A percentile compares a stretch with the other conserved stretches of the same genome.
Evolutionary conservation across 2,329 filamentous ascomycete species (phyloP).

Genomic region (Ceratocystis papillata): DNA sequence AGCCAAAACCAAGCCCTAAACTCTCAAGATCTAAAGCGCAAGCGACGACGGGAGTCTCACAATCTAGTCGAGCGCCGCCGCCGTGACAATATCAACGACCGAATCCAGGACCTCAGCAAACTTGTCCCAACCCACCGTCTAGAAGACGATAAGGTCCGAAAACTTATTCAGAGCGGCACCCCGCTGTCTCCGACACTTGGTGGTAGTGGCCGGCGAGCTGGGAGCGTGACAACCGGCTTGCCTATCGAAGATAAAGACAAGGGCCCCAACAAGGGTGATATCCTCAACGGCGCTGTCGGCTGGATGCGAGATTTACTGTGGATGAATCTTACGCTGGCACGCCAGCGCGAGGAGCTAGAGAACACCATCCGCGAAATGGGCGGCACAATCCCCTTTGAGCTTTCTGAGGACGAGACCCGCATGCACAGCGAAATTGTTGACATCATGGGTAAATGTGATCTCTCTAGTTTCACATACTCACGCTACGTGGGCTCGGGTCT

Average conservation of each 20-base stretch:
- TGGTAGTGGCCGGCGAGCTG: conserved; percentile 66
- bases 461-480: conserved; percentile 69
- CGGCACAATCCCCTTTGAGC: conserved; percentile 65
- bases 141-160: conserved; percentile 93
- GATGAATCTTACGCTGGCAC: conserved; percentile 82
- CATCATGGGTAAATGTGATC: conserved; percentile 70
- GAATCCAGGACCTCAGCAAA: conserved; percentile 91
- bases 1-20: conserved; percentile 40
- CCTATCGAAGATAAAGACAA: conserved; percentile 97
- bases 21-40: conserved; percentile 86
- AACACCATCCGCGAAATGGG: conserved; percentile 63
- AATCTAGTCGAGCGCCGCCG: conserved; percentile 91
- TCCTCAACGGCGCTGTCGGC: conserved; percentile 89
- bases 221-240: conserved; percentile 83
- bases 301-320: conserved; percentile 98
- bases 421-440: conserved; percentile 92
- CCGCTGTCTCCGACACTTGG: conserved; percentile 74
- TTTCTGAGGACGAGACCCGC: conserved; percentile 82
- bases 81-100: conserved; percentile 96
- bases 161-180: conserved; percentile 85
- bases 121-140: conserved; percentile 84
- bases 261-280: conserved; percentile 96
- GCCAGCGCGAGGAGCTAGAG: conserved; percentile 79
- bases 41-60: conserved; percentile 83
- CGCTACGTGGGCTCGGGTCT: conserved; percentile 73